Percentiles rank a stretch among this genome's conserved stretches.
Evolutionary conservation across 192 early-diverging fungal species (phyloP).

Genomic region (Irineochytrium annulatum): DNA sequence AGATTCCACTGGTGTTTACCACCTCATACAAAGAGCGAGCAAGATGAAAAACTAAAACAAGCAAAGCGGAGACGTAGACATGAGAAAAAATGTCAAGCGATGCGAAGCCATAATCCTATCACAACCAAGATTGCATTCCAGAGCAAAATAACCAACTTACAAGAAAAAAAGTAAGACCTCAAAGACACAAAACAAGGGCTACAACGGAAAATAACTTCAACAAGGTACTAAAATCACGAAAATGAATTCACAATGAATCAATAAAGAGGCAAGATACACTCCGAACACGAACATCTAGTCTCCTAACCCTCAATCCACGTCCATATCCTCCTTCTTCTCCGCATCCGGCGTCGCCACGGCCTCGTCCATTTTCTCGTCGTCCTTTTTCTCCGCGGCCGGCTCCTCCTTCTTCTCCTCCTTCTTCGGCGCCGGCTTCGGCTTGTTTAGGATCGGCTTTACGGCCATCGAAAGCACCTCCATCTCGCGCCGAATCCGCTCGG

Average conservation of each 20-base stretch:
- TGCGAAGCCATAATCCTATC: no score
- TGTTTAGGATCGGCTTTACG: conserved; percentile 77
- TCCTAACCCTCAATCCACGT: conserved; percentile 54
- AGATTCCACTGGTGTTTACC: no score
- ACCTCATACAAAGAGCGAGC: no score
- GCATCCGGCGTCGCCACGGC: conserved; percentile 29
- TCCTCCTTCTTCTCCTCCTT: conserved; percentile 38
- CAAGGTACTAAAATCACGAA: neutral
- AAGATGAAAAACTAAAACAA: no score
- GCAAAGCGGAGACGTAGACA: no score
- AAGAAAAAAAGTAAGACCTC: neutral
- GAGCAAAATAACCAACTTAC: no score
- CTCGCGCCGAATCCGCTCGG: conserved; percentile 71
- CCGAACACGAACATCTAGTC: neutral
- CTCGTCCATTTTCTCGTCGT: conserved; percentile 23
- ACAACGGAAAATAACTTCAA: neutral
- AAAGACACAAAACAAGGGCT: neutral
- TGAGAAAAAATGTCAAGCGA: no score
- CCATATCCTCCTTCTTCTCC: conserved; percentile 55
- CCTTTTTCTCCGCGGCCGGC: conserved; percentile 25
- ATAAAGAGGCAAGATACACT: neutral
- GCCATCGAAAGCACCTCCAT: conserved; percentile 59
- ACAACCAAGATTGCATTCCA: no score
- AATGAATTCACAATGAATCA: neutral
- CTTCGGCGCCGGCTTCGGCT: conserved; percentile 83